These are phyloP conservation scores for Sanguinoderma infundibulare DNA, from an alignment of 1,284 basidiomycete genomes.

Conservation along the genomic window DNA sequence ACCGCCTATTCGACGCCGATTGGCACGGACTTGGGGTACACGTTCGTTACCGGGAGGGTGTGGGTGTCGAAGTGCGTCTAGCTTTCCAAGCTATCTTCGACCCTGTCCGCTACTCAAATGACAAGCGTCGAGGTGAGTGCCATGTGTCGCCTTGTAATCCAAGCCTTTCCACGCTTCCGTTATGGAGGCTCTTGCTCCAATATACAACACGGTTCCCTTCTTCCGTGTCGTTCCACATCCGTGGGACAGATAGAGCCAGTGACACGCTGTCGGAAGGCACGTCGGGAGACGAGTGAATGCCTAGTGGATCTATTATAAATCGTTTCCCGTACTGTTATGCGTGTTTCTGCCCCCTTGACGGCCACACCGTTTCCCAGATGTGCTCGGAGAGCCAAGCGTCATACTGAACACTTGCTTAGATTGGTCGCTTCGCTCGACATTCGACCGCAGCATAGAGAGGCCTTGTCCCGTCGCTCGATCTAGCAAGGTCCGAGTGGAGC, in stretches of 20 bases:
- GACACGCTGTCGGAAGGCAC: no score
- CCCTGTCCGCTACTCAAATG: constrained; percentile 62
- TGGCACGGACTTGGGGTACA: constrained; percentile 89
- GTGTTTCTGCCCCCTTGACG: background rate
- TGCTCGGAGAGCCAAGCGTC: constrained; percentile 4
- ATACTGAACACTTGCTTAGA: constrained; percentile 43
- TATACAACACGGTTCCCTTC: no score
- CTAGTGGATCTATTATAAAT: no score
- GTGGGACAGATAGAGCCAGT: no score
- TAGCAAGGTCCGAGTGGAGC: constrained; percentile 54
- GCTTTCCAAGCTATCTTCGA: constrained; percentile 86
- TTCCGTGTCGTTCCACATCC: no score
- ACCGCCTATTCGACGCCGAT: constrained; percentile 84
- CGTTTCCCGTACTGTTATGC: no score
- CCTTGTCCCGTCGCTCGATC: constrained; percentile 62
- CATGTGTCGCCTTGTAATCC: background rate
- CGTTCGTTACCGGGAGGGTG: constrained; percentile 59
- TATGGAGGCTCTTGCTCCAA: no score
- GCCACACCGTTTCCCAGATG: constrained; percentile 5
- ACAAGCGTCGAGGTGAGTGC: constrained; percentile 60
- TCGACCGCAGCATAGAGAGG: constrained; percentile 67
- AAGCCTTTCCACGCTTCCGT: no score
- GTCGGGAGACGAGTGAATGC: no score
- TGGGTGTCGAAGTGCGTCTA: constrained; percentile 69
- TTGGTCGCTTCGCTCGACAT: constrained; percentile 80